phyloP scores from a whole-genome alignment of 192 early-diverging fungal species.

The Mortierella hygrophila region DNA sequence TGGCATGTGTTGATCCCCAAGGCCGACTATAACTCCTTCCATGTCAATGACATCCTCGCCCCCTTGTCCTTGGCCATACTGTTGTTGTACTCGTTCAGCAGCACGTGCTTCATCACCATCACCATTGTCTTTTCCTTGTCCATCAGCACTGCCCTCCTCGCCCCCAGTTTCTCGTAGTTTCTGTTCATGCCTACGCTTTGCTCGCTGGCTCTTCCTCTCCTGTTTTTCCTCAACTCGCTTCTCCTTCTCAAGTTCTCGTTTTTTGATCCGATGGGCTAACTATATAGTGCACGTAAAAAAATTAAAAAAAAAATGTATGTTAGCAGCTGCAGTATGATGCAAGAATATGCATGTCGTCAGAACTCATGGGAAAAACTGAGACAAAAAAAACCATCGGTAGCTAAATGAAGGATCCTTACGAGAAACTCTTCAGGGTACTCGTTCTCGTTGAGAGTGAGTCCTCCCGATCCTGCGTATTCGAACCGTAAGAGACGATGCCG shows the following conservation, averaged over 20 bases:
- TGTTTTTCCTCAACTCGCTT: neutral
- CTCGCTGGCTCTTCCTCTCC: neutral
- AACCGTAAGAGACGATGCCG: constrained; percentile 9
- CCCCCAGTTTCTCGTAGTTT: neutral
- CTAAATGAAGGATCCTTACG: constrained; percentile 5
- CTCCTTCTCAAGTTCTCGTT: neutral
- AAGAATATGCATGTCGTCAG: neutral
- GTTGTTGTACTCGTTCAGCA: neutral
- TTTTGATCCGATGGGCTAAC: neutral
- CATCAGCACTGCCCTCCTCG: neutral
- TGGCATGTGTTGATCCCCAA: neutral
- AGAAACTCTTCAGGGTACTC: constrained; percentile 1
- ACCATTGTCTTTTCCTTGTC: neutral
- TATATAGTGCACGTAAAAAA: neutral
- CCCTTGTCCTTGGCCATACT: neutral
- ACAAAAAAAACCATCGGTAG: neutral
- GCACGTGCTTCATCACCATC: neutral
- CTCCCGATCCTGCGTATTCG: constrained; percentile 7
- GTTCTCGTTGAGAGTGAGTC: constrained; percentile 6
- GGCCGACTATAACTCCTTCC: neutral
- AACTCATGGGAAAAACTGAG: neutral
- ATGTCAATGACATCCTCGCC: neutral
- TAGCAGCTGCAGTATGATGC: neutral
- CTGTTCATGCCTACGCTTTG: neutral
- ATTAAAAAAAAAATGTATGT: neutral